Conservation (phyloP, 1,139 yeast species). For the Zygoascus sp. region DNA sequence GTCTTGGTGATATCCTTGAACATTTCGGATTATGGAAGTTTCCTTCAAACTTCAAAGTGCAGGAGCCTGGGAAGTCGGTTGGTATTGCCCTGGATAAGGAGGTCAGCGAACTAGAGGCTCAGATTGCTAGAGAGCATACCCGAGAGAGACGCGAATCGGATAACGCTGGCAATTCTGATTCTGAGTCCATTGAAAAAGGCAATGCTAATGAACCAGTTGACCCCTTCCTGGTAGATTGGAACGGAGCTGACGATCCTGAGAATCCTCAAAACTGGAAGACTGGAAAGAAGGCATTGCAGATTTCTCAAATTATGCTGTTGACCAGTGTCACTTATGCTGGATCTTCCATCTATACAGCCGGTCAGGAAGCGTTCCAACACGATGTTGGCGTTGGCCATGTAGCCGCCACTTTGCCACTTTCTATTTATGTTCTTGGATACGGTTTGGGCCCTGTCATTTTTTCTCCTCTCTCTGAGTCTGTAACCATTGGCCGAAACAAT, state of each 20-base stretch:
- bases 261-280: constrained; percentile 56
- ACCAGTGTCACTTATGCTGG: constrained; percentile 57
- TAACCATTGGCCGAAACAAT: constrained; percentile 49
- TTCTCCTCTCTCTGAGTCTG: constrained; percentile 52
- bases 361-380: constrained; percentile 40
- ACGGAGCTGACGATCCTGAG: constrained; percentile 51
- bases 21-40: constrained; percentile 15
- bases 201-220: constrained; percentile 10
- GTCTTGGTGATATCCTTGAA: constrained; percentile 20
- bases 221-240: constrained; percentile 38
- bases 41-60: constrained; percentile 18
- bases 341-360: constrained; percentile 59
- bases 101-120: neutral
- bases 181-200: neutral
- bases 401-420: constrained; percentile 46
- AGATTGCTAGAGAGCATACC: neutral
- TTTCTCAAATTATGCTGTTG: constrained; percentile 42
- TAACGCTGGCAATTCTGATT: neutral
- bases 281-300: constrained; percentile 38
- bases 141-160: neutral
- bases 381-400: constrained; percentile 45
- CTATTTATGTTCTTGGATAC: constrained; percentile 55
- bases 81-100: constrained; percentile 4
- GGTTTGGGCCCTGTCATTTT: constrained; percentile 54
- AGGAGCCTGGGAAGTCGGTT: constrained; percentile 1